Evolutionary conservation across 2,329 filamentous ascomycete species (phyloP).

Genomic region (Dothiorella sarmentorum): DNA sequence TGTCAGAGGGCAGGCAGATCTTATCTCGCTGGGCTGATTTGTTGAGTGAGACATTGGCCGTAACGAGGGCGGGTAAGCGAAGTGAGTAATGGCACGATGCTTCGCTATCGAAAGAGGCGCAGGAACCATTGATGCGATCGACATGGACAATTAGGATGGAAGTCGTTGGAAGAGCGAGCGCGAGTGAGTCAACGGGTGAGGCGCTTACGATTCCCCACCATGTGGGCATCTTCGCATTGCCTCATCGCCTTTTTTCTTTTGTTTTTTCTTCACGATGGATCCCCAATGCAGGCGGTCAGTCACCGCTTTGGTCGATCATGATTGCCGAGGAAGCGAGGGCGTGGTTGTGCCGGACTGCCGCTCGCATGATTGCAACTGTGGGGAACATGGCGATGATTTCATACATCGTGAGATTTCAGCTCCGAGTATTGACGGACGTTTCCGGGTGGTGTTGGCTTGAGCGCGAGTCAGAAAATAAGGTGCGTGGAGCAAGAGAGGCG

Average conservation of each 20-base stretch:
- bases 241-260: neutral
- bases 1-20: constrained; percentile 2
- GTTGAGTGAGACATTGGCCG: constrained; percentile 14
- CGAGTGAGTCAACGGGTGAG: constrained; percentile 6
- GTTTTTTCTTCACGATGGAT: neutral
- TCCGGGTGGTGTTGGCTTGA: constrained; percentile 6
- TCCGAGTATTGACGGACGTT: neutral
- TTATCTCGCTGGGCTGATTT: constrained; percentile 3
- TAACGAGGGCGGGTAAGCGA: constrained; percentile 8
- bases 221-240: neutral
- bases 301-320: constrained; percentile 11
- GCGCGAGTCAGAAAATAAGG: neutral
- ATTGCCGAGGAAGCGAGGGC: constrained; percentile 6
- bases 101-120: neutral
- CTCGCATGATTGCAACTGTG: constrained; percentile 7
- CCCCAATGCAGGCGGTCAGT: constrained; percentile 12
- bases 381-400: constrained; percentile 5
- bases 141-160: too few relatives aligned
- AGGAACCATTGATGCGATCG: constrained; percentile 7
- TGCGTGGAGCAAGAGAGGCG: constrained; percentile 9
- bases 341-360: constrained; percentile 1
- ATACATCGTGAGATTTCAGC: constrained; percentile 9
- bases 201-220: neutral
- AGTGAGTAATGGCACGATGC: constrained; percentile 11
- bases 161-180: neutral